These are phyloP conservation scores for Vanilla planifolia DNA, from an alignment of 106 monocot genomes.

Conservation along the genomic window DNA sequence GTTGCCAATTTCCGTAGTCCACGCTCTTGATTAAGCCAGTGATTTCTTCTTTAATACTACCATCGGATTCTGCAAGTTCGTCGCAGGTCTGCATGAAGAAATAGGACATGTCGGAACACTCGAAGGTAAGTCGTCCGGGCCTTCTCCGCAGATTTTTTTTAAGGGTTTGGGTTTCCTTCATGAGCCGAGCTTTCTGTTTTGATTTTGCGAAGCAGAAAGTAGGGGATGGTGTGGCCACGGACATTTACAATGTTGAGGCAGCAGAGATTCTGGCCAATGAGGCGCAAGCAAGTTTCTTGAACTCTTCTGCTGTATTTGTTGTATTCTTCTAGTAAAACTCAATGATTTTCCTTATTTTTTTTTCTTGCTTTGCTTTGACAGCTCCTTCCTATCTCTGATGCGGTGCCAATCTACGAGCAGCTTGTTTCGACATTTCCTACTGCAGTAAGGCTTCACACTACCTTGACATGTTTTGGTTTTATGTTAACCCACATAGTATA, in stretches of 20 bases:
- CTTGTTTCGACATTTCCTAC: slow-evolving; percentile 83
- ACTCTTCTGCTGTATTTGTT: neutral
- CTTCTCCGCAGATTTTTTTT: neutral
- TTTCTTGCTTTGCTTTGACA: slow-evolving; percentile 18
- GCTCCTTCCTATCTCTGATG: slow-evolving; percentile 63
- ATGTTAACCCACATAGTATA: neutral
- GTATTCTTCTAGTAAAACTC: neutral
- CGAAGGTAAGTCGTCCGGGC: neutral
- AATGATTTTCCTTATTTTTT: neutral
- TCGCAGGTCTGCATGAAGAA: neutral
- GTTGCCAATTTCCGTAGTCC: too few species aligned
- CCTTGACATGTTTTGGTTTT: neutral
- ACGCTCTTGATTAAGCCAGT: too few species aligned
- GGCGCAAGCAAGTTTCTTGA: slow-evolving; percentile 42
- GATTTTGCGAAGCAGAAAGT: neutral
- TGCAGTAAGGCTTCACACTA: slow-evolving; percentile 37
- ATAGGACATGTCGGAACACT: slow-evolving; percentile 2
- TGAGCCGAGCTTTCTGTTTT: neutral
- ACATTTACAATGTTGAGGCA: slow-evolving; percentile 78
- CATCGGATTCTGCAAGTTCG: too few species aligned
- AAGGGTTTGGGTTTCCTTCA: neutral
- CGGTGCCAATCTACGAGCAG: slow-evolving; percentile 81
- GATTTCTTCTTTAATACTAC: too few species aligned
- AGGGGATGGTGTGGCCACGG: slow-evolving; percentile 4
- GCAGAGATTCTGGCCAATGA: slow-evolving; percentile 84